Conservation (phyloP, 2,329 filamentous ascomycete species). For the Pseudocercospora cruenta region DNA sequence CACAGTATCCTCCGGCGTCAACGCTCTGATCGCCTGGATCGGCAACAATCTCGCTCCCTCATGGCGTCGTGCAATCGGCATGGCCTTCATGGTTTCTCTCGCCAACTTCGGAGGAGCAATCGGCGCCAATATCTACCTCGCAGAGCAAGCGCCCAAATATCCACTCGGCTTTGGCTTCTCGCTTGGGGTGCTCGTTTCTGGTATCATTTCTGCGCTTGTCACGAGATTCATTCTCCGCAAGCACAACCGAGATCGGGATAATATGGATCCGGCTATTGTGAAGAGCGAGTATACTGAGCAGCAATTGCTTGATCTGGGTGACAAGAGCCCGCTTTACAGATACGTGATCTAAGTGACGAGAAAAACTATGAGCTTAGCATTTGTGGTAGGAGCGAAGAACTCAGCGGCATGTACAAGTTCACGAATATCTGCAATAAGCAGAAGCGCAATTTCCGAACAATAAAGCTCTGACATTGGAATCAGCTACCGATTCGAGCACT, state of each 20-base stretch:
- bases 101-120: slow-evolving; percentile 29
- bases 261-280: slow-evolving; percentile 39
- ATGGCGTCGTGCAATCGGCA: slow-evolving; percentile 33
- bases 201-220: slow-evolving; percentile 32
- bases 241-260: slow-evolving; percentile 39
- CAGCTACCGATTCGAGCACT: too few species aligned
- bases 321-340: slow-evolving; percentile 45
- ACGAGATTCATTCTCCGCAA: slow-evolving; percentile 3
- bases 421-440: too few species aligned
- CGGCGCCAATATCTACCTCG: slow-evolving; percentile 26
- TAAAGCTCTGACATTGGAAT: too few species aligned
- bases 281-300: slow-evolving; percentile 42
- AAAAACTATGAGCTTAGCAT: too few species aligned
- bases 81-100: slow-evolving; percentile 18
- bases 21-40: slow-evolving; percentile 52
- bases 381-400: too few species aligned
- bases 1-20: slow-evolving; percentile 22
- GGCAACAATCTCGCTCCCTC: slow-evolving; percentile 57
- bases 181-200: slow-evolving; percentile 28
- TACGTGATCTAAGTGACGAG: slow-evolving; percentile 38
- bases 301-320: slow-evolving; percentile 44
- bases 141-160: slow-evolving; percentile 21
- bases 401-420: too few species aligned
- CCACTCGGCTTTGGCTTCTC: slow-evolving; percentile 25
- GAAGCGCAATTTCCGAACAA: too few species aligned